Evolutionary conservation across 305 asterid species (phyloP), one percentile per base, ranked within the genome.

Genomic region (Solanum aculeatissimum): DNA sequence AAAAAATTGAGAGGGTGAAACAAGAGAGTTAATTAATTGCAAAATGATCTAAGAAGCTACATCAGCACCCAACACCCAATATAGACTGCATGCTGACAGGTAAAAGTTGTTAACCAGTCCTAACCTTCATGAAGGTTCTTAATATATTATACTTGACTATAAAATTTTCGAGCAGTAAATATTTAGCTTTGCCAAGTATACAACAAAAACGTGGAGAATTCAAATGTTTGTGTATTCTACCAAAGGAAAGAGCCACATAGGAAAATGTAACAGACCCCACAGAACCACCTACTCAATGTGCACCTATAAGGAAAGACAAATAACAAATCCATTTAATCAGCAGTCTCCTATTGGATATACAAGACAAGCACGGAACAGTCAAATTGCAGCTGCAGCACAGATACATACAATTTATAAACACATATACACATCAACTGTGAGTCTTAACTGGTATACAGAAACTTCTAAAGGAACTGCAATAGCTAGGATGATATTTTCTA

Each of bases 401-500:
- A 71, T 42, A 21, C 54, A 71, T 70, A 11, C 79, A 71, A n/a
- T n/a, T 40, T 71, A 42, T 71, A 12, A n/a, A 71, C 54, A 70
- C 18, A 40, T 70, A 70, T 70, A 40, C 78, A 40, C 29, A 32
- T 53, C 51, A 54, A 51, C 62, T 19, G 49, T 29, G 18, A 29
- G 83, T 29, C 25, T 19, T 1, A 35, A 55, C 54, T 29, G 68
- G 51, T 32, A 7, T 74, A n/a, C 15, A 21, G 32, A 82, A 42
- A 25, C 63, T 27, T 68, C 38, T 45, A 9, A 65, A 65, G 57
- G 35, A 63, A 63, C 79, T 71, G 55, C 55, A 71, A 3, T 42
- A 71, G n/a, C 79, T 42, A 71, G 55, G 55, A 71, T 71, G 47
- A 42, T 71, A 71, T 71, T 71, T 12, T 87, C 79, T 95, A 96